A percentile compares a stretch with the other conserved stretches of the same genome.
Conservation (phyloP, 2,329 filamentous ascomycete species). For the Paraphaeosphaeria minitans region DNA sequence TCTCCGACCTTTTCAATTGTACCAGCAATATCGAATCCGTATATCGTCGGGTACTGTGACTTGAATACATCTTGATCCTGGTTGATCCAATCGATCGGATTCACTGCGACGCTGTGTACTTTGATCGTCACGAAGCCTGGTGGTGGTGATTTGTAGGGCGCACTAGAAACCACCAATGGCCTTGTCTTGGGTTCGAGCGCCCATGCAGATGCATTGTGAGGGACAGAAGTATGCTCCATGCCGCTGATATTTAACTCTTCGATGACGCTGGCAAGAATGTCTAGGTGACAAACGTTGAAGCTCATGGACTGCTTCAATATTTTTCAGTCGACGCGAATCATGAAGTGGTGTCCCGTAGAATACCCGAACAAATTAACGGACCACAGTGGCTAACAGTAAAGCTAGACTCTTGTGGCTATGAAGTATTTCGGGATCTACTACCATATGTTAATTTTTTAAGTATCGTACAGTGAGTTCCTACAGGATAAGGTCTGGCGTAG, state of each 20-base stretch:
- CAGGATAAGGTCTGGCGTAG: too few species aligned
- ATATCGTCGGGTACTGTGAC: not conserved
- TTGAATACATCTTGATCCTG: slow-evolving; percentile 8
- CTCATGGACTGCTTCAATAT: not conserved
- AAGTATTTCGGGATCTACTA: too few species aligned
- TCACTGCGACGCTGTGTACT: slow-evolving; percentile 7
- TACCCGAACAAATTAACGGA: too few species aligned
- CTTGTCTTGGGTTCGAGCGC: not conserved
- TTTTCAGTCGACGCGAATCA: too few species aligned
- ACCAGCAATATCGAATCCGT: not conserved
- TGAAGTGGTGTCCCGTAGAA: too few species aligned
- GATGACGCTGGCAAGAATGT: not conserved
- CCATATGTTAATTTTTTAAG: too few species aligned
- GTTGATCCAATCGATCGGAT: slow-evolving; percentile 6
- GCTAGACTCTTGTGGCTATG: too few species aligned
- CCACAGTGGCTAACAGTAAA: too few species aligned
- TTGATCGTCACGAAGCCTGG: slow-evolving; percentile 4
- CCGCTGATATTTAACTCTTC: not conserved
- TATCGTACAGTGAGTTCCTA: too few species aligned
- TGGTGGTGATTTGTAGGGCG: not conserved
- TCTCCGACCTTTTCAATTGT: slow-evolving; percentile 3
- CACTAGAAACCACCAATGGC: not conserved
- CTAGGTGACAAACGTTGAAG: not conserved
- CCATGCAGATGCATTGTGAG: not conserved
- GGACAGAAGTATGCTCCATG: not conserved